Base-by-base conservation (phyloP, 208 protist species). In the Acanthamoeba rhysodes region DNA sequence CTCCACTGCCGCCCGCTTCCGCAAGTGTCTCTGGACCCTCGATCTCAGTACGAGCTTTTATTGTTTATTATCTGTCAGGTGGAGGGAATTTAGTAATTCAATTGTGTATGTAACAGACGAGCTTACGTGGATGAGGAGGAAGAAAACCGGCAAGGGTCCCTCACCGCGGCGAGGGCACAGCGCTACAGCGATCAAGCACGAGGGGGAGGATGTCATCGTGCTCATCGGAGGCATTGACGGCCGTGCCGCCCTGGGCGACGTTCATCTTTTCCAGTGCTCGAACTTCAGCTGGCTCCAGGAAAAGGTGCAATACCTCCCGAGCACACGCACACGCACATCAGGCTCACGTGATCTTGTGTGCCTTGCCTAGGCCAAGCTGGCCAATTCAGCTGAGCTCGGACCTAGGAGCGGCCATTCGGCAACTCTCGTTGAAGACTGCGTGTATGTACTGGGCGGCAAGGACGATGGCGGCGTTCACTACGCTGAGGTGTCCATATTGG, bases 371-470 rank as follows among this genome's bases (percentile, higher is more conserved):
- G 74, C 74, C 74, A 82, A 82, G 53, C 48, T 66, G 22, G 80
- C 80, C 45, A 88, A 88, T 27, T 34, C 34, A 45, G 50, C 18
- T 9, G 80, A n/a, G 7, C 34, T 88, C n/a, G 80, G 50, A 1
- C 50, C 80, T 6, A 29, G 80, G 41, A 88, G 80, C 45, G 85
- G 62, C 22, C 90, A 94, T 70, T 66, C 90, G 27, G 90, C 90
- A 2, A 94, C 90, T 2, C 72, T 84, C 22, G 48, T 94, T 16
- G 90, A 62, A 3, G 50, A 84, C 20, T 27, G 29, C 3, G 41
- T 94, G 5, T 94, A 53, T n/a, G 90, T 94, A 34, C 45, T 94
- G 22, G 90, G 90, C 34, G 90, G 90, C 85, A 92, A 76, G 59
- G 85, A 88, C 50, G 80, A 88, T 24, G 53, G n/a, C 20, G 80